These are phyloP conservation scores for Wickerhamomyces silvicola DNA, from an alignment of 805 yeast genomes.

Conservation along the genomic window DNA sequence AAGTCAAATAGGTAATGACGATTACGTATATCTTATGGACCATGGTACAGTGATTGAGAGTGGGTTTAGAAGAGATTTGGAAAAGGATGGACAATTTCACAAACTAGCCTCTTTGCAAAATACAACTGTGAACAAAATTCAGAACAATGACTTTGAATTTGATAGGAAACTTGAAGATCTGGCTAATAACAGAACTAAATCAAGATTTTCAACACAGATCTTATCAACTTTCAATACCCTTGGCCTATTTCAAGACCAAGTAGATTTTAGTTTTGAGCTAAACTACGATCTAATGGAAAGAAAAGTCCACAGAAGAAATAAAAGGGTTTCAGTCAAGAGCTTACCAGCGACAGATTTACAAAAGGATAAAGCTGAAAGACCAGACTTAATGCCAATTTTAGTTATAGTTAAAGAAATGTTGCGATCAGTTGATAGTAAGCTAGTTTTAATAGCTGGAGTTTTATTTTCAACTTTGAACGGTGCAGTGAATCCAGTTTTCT, in stretches of 20 bases:
- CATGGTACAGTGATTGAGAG: constrained; percentile 47
- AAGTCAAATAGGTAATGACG: constrained; percentile 47
- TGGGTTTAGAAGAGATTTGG: constrained; percentile 34
- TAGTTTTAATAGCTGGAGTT: constrained; percentile 42
- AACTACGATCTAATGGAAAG: neutral
- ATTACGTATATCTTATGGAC: constrained; percentile 52
- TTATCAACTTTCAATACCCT: constrained; percentile 17
- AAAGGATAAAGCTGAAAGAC: constrained; percentile 12
- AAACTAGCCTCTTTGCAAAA: constrained; percentile 15
- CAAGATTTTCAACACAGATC: constrained; percentile 13
- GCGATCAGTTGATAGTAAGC: constrained; percentile 19
- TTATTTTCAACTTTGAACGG: constrained; percentile 51
- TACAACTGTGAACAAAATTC: constrained; percentile 1
- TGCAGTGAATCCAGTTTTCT: constrained; percentile 65
- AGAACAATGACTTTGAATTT: neutral
- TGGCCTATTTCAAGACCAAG: constrained; percentile 8
- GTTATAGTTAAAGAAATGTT: constrained; percentile 26
- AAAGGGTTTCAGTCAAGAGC: constrained; percentile 5
- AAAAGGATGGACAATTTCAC: constrained; percentile 14
- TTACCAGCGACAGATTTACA: constrained; percentile 1
- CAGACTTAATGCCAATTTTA: constrained; percentile 21
- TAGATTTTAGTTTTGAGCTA: constrained; percentile 4
- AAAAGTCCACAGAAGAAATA: constrained; percentile 4
- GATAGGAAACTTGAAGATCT: neutral
- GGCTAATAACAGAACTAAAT: neutral